Evolutionary conservation across 108 stramenopile species (phyloP).

Genomic region (Stephanodiscus triporus): DNA sequence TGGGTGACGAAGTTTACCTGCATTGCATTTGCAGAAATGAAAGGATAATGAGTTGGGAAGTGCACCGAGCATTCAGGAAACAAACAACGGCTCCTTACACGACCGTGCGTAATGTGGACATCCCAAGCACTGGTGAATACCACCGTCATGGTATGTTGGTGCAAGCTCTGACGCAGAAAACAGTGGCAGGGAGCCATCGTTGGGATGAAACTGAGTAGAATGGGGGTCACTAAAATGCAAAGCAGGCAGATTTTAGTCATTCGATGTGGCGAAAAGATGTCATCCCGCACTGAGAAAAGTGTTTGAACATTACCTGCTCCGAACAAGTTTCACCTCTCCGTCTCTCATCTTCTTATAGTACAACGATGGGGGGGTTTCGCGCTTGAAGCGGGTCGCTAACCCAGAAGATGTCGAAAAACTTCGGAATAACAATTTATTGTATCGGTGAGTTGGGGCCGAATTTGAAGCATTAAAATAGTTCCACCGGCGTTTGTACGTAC

Average conservation of each 20-base stretch:
- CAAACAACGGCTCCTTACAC: constrained; percentile 39
- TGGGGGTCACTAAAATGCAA: constrained; percentile 28
- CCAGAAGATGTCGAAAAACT: constrained; percentile 36
- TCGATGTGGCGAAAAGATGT: not conserved
- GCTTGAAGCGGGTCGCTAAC: constrained; percentile 34
- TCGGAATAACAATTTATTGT: not conserved
- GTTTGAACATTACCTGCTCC: constrained; percentile 48
- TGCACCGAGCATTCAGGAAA: not conserved
- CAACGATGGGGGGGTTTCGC: constrained; percentile 67
- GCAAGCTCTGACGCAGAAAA: constrained; percentile 84
- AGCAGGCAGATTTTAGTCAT: not conserved
- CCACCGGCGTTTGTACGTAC: constrained; percentile 6
- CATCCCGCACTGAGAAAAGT: not conserved
- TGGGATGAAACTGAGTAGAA: constrained; percentile 36
- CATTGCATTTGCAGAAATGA: not conserved
- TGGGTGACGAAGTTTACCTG: constrained; percentile 86
- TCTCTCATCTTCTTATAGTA: constrained; percentile 67
- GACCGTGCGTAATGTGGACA: constrained; percentile 91
- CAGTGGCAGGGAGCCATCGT: constrained; percentile 50
- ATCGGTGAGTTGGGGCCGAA: not conserved
- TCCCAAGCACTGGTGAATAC: constrained; percentile 72
- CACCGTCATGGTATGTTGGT: constrained; percentile 85
- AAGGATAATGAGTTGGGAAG: not conserved
- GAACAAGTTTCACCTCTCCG: constrained; percentile 61
- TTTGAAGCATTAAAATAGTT: not conserved